Percentiles rank a stretch among this genome's conserved stretches.
phyloP scores from a whole-genome alignment of 768 basidiomycete species.

The Favolaschia claudopus region DNA sequence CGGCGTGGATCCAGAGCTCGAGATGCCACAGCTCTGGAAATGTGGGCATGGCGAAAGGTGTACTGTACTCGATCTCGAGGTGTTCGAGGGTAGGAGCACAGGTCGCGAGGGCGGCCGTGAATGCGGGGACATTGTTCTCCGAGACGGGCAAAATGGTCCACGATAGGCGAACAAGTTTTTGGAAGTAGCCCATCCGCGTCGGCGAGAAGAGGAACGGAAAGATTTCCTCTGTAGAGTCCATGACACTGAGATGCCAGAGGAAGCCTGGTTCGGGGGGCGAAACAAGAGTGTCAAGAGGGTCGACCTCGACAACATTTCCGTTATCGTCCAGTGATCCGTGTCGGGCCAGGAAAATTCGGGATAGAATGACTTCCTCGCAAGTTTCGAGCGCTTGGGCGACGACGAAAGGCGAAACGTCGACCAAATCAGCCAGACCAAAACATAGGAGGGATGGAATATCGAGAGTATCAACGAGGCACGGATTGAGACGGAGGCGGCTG shows the following conservation, averaged over 20 bases:
- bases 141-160: not conserved
- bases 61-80: not conserved
- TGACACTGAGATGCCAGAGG: not conserved
- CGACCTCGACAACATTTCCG: too few species aligned
- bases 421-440: not conserved
- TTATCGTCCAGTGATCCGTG: not conserved
- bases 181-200: not conserved
- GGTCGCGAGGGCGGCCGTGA: not conserved
- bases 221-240: not conserved
- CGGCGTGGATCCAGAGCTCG: slow-evolving; percentile 1
- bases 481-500: not conserved
- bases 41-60: not conserved
- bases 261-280: not conserved
- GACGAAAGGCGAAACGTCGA: not conserved
- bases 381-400: not conserved
- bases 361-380: not conserved
- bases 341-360: not conserved
- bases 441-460: not conserved
- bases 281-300: too few species aligned
- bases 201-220: not conserved
- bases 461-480: not conserved
- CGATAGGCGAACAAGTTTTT: not conserved
- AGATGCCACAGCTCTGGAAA: not conserved
- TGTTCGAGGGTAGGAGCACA: not conserved
- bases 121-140: not conserved